A percentile compares a stretch with the other conserved stretches of the same genome.
Evolutionary conservation across 768 basidiomycete genomes (phyloP).

Genomic region (Auricularia heimuer): DNA sequence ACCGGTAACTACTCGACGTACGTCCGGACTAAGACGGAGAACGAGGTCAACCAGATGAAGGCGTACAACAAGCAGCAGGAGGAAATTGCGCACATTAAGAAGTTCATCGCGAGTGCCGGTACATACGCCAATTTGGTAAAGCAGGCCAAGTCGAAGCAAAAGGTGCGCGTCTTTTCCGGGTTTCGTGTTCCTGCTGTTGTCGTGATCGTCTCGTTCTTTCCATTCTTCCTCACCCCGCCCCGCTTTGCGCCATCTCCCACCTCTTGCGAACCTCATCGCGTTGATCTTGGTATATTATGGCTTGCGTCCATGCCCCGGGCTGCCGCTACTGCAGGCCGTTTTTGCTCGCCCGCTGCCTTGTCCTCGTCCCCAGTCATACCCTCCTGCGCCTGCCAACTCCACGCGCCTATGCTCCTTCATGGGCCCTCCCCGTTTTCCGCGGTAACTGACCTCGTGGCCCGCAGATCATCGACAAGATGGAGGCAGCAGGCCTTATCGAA

Average conservation of each 20-base stretch:
- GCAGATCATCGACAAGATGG: slow-evolving; percentile 99
- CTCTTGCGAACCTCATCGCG: too few species aligned
- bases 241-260: too few species aligned
- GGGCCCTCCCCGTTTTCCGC: not conserved
- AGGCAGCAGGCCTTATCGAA: slow-evolving; percentile 94
- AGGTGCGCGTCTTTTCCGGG: slow-evolving; percentile 23
- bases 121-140: slow-evolving; percentile 98
- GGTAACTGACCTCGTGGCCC: not conserved
- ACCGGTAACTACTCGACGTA: slow-evolving; percentile 96
- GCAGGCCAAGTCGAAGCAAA: slow-evolving; percentile 99
- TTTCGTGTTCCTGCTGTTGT: too few species aligned
- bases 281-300: too few species aligned
- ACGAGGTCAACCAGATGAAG: slow-evolving; percentile 99
- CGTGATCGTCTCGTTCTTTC: too few species aligned
- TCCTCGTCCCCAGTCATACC: too few species aligned
- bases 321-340: too few species aligned
- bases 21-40: slow-evolving; percentile 91
- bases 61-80: slow-evolving; percentile 98
- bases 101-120: slow-evolving; percentile 98
- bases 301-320: too few species aligned
- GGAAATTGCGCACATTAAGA: slow-evolving; percentile 18
- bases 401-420: not conserved
- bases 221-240: too few species aligned
- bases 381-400: too few species aligned
- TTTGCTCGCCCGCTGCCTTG: too few species aligned